Evolutionary conservation across 1,284 basidiomycete genomes (phyloP), one percentile per base, ranked within the genome.

Genomic region (Leccinum angustisporum): DNA sequence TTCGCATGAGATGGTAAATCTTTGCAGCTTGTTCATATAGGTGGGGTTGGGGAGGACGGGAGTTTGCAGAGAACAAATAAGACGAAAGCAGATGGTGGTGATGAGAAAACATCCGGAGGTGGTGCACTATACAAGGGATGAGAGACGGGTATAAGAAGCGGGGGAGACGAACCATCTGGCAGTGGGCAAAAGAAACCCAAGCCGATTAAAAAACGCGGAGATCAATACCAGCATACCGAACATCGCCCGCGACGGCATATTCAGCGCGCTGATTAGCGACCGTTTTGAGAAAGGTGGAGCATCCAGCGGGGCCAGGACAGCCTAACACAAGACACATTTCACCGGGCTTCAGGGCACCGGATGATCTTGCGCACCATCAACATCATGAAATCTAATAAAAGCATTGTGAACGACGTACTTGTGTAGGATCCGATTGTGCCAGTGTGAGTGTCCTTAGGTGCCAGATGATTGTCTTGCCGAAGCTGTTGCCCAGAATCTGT

Each of bases 11-110:
- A 53, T 94, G 80, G 77, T 95, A 97, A 5, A 91, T 84, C 67
- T 88, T 83, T 14, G 90, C 90, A 0, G 95, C 95, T 46, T 94
- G 78, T 65, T 97, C 95, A 72, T 95, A 97, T 1, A 93, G 76
- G 77, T 95, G 94, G 5, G 95, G 94, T 69, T 92, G 90, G 21
- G 91, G 79, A 30, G 84, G 83, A 38, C 85, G 77, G 0, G 84
- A 82, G 68, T 87, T 86, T 0, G 82, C 84, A 25, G 25, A 25
- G 25, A 25, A 25, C 25, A 25, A 25, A 25, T 25, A 25, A 25
- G 25, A 25, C 25, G 25, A 25, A 25, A 25, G 25, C 25, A 25
- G 25, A 25, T 25, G 25, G 25, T 25, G 25, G 25, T 25, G 25
- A 25, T 25, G 25, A 25, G 25, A 2, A 25, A 25, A 25, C 25